Conservation (phyloP, 2,329 filamentous ascomycete species). For the Phoma sp. region DNA sequence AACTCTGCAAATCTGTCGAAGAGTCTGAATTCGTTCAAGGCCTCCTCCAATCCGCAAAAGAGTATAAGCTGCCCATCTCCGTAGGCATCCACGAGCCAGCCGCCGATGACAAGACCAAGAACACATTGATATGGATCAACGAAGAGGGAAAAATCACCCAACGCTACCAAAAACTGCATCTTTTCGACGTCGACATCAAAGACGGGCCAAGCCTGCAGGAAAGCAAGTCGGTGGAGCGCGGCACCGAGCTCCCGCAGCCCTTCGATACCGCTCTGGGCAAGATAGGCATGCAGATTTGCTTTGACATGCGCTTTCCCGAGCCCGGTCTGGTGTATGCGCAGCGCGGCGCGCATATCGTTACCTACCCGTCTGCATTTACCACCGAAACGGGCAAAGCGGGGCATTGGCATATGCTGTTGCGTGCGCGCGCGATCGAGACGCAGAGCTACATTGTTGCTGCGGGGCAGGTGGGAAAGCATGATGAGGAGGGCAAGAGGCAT, state of each 20-base stretch:
- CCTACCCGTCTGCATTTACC: conserved; percentile 91
- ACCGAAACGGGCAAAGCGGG: conserved; percentile 76
- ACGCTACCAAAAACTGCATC: conserved; percentile 85
- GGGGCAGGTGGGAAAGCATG: conserved; percentile 77
- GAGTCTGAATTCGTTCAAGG: conserved; percentile 77
- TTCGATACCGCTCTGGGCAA: conserved; percentile 77
- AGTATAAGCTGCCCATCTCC: conserved; percentile 73
- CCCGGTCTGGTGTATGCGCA: conserved; percentile 70
- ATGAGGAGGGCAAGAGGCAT: conserved; percentile 67
- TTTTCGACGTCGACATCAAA: conserved; percentile 76
- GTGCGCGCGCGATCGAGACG: conserved; percentile 84
- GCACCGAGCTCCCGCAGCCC: conserved; percentile 65
- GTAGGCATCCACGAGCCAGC: conserved; percentile 76
- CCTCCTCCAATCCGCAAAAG: conserved; percentile 70
- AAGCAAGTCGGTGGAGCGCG: conserved; percentile 67
- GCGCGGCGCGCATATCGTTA: conserved; percentile 74
- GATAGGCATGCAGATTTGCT: conserved; percentile 84
- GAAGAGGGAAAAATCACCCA: conserved; percentile 64
- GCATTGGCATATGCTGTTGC: conserved; percentile 83
- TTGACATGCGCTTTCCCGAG: conserved; percentile 87
- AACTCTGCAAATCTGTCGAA: conserved; percentile 71
- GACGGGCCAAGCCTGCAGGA: conserved; percentile 66
- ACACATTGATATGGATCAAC: conserved; percentile 72
- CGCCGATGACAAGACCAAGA: conserved; percentile 61
- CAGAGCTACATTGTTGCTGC: conserved; percentile 87